A percentile compares a stretch with the other conserved stretches of the same genome.
phyloP scores from a whole-genome alignment of 805 yeast species.

The Wickerhamomyces rabaulensis region DNA sequence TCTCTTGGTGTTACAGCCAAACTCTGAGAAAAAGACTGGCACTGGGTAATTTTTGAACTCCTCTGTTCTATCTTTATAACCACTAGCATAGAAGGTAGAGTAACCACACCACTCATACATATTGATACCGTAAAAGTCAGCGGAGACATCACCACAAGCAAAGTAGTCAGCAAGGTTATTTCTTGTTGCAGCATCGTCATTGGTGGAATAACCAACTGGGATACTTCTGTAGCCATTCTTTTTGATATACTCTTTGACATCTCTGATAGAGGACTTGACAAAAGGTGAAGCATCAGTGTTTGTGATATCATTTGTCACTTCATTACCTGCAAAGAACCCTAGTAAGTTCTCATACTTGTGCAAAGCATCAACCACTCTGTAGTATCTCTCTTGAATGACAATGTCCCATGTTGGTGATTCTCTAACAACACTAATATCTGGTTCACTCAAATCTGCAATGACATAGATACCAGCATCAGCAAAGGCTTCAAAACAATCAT shows the following conservation, averaged over 20 bases:
- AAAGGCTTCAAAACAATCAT: slow-evolving; percentile 68
- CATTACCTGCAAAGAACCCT: slow-evolving; percentile 98
- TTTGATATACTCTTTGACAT: slow-evolving; percentile 69
- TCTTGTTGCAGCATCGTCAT: slow-evolving; percentile 82
- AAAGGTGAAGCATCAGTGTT: slow-evolving; percentile 90
- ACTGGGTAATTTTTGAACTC: slow-evolving; percentile 60
- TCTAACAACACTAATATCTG: slow-evolving; percentile 72
- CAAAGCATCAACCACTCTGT: slow-evolving; percentile 75
- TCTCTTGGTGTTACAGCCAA: slow-evolving; percentile 63
- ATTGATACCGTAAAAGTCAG: slow-evolving; percentile 79
- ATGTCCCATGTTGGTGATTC: slow-evolving; percentile 74
- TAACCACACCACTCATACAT: slow-evolving; percentile 87
- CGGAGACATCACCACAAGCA: slow-evolving; percentile 65
- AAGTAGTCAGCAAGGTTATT: slow-evolving; percentile 77
- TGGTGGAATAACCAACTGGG: slow-evolving; percentile 93
- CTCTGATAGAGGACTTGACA: slow-evolving; percentile 95
- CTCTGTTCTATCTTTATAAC: slow-evolving; percentile 58
- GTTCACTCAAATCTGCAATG: slow-evolving; percentile 85
- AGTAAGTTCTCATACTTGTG: slow-evolving; percentile 72
- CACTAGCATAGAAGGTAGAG: slow-evolving; percentile 57
- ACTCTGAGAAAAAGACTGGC: slow-evolving; percentile 76
- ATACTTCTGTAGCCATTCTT: slow-evolving; percentile 63
- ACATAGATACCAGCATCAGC: slow-evolving; percentile 88
- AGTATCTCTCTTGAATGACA: slow-evolving; percentile 69
- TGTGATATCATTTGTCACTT: slow-evolving; percentile 79